These are phyloP conservation scores for Strobilomyces confusus DNA, from an alignment of 768 basidiomycete genomes.

Conservation along the genomic window DNA sequence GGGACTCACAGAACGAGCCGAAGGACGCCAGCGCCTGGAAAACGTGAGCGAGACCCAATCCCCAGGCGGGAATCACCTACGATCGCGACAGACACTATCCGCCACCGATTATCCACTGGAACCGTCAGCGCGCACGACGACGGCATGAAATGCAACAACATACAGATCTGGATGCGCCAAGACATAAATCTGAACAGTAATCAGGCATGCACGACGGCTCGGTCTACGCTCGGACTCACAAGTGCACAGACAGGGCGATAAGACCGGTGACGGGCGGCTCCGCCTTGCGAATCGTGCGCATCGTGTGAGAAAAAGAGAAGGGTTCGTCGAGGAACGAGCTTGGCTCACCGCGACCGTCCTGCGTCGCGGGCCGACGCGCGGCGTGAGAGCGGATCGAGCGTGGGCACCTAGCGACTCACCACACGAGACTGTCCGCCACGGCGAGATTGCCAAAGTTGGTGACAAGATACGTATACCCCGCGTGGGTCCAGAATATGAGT, in stretches of 20 bases:
- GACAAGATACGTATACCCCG: background rate
- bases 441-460: background rate
- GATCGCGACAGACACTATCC: background rate
- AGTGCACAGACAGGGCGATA: constrained; percentile 1
- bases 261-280: constrained; percentile 1
- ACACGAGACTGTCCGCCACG: background rate
- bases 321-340: background rate
- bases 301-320: background rate
- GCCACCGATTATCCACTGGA: constrained; percentile 1
- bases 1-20: background rate
- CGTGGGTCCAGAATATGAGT: background rate
- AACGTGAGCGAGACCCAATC: background rate
- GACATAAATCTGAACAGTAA: background rate
- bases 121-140: background rate
- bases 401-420: background rate
- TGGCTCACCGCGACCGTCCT: constrained; percentile 1
- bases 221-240: background rate
- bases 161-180: constrained; percentile 4
- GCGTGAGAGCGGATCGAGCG: background rate
- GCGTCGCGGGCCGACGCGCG: too few relatives aligned
- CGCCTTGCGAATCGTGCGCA: background rate
- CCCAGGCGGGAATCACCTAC: background rate
- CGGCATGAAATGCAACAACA: background rate
- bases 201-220: background rate
- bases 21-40: background rate